Evolutionary conservation across 306 rosid genomes (phyloP), one percentile per base, ranked within the genome.

Genomic region (Gastrolobium bilobum): DNA sequence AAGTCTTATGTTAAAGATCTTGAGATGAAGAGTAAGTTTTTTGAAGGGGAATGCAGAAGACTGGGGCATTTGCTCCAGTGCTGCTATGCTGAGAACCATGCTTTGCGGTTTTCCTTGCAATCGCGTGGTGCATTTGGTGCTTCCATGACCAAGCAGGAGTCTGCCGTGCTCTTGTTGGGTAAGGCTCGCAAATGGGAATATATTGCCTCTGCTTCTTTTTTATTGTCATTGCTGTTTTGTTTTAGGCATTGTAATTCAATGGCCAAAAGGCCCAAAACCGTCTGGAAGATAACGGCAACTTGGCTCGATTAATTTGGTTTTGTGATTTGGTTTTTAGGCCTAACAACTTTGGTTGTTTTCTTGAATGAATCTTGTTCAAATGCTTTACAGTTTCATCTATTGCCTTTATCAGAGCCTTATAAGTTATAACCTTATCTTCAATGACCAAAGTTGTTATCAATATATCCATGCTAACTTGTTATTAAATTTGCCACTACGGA

Each of bases 91-190:
- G 98, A 92, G 92, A 94, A 92, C 79, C 87, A 91, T 39, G 92
- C 97, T 37, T 87, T 94, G 76, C 93, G 97, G 33, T 68, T 90
- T 82, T 79, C 86, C 84, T 75, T 92, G 79, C 94, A 90, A 78
- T 88, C 89, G 77, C 86, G 88, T 79, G 72, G 81, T 46, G 83
- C 90, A 63, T 87, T 70, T 83, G 91, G 81, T 94, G 92, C 87
- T 80, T 69, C 93, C 81, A 59, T 83, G 81, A 64, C 93, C 86
- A 86, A 82, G 97, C 98, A 89, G 98, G 98, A 92, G 98, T 94
- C 97, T 94, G 98, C 98, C 56, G 98, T 94, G 89, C 98, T 94
- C 97, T 87, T 94, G 67, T 77, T 92, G 98, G 98, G 97, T 92
- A 87, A 78, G 93, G 57, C 80, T 75, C 67, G 67, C 47, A 3